These are phyloP conservation scores for Coffea eugenioides DNA, from an alignment of 257 asterid species.

Conservation along the genomic window DNA sequence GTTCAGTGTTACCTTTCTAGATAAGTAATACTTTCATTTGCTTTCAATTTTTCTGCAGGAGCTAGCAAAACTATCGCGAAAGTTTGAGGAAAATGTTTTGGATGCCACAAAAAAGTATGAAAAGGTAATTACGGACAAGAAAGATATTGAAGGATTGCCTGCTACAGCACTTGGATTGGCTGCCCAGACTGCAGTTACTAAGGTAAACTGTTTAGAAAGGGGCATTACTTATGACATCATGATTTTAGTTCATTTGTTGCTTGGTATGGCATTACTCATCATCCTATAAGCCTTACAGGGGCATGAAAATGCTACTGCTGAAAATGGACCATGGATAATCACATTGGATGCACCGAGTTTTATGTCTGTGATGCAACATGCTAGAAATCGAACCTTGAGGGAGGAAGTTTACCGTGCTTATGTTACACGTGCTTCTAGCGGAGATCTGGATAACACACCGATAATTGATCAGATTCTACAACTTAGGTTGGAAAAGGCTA, in stretches of 20 bases:
- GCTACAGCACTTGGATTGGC: constrained; percentile 87
- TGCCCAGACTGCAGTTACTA: constrained; percentile 95
- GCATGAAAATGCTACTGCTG: constrained; percentile 89
- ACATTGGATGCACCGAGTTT: constrained; percentile 94
- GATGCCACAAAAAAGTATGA: constrained; percentile 96
- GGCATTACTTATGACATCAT: neutral
- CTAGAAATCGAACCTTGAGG: constrained; percentile 76
- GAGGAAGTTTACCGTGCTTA: constrained; percentile 97
- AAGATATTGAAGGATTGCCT: constrained; percentile 90
- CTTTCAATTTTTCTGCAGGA: constrained; percentile 51
- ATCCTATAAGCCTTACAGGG: constrained; percentile 53
- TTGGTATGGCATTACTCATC: constrained; percentile 11
- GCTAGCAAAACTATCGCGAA: constrained; percentile 74
- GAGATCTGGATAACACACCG: constrained; percentile 78
- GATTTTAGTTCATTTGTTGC: neutral
- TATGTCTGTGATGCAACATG: constrained; percentile 88
- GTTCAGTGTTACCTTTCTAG: neutral
- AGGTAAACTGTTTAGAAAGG: constrained; percentile 41
- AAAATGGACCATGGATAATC: constrained; percentile 90
- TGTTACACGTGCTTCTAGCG: constrained; percentile 88
- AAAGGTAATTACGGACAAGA: constrained; percentile 83
- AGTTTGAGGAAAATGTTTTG: constrained; percentile 89
- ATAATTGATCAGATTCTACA: constrained; percentile 81
- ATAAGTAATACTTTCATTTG: neutral
- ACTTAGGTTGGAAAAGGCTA: constrained; percentile 89